Evolutionary conservation across 139 green algal species (phyloP), one percentile per base, ranked within the genome.

Genomic region (Microglena sp.): DNA sequence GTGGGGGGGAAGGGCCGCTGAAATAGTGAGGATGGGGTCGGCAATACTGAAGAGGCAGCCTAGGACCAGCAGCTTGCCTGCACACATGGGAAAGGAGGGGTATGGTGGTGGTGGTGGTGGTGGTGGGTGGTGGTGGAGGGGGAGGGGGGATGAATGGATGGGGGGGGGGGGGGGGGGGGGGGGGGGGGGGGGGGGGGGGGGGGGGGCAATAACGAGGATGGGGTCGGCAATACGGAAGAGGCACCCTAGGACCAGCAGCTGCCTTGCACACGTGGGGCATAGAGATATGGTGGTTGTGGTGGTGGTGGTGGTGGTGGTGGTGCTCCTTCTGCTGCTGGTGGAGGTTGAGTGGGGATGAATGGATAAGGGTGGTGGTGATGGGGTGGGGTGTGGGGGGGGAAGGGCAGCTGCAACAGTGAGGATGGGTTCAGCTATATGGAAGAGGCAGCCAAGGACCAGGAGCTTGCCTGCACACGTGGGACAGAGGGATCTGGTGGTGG

Each of bases 11-110:
- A 80, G 60, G 0, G 74, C 74, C 0, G 74, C 74, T 1, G 40
- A 50, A 50, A 50, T 24, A 18, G 15, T 50, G 40, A 18, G 15
- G 11, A 18, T 50, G 40, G 40, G 40, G 40, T 50, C 11, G 18
- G 40, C 40, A 50, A 50, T 18, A 50, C 15, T 50, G 40, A 68
- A 55, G 45, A 68, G 34, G 30, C 57, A 67, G 29, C 60, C 72
- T 57, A 79, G 67, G 35, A 95, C 67, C 35, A 79, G 72, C 31
- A 79, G 67, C 62, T 79, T 79, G 33, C 72, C n/a, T n/a, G n/a
- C n/a, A n/a, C n/a, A n/a, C n/a, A n/a, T n/a, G n/a, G n/a, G n/a
- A n/a, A n/a, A n/a, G n/a, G n/a, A n/a, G n/a, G n/a, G n/a, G n/a
- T n/a, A n/a, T n/a, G n/a, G n/a, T n/a, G n/a, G n/a, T n/a, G n/a